Base-by-base conservation (phyloP, 23 red algal genomes). In the Porphyridium purpureum region DNA sequence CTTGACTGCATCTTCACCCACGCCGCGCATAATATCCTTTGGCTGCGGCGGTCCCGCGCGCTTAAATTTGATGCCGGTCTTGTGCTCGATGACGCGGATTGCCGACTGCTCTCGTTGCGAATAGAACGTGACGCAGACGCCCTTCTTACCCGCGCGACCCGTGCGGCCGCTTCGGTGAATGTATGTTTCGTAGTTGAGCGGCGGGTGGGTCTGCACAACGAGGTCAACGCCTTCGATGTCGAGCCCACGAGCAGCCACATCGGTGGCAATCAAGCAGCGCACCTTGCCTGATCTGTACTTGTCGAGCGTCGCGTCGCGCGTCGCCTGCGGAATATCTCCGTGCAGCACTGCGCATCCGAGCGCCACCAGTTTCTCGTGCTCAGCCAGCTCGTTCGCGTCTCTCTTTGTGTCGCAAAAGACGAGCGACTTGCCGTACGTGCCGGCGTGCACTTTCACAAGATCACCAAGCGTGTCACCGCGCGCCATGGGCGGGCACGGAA, bases 141-240 rank as follows among this genome's bases (percentile, higher is more conserved):
- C 81, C 17, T 27, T 64, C 69, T 69, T 88, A 44, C 81, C 81
- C 5, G 73, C 71, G 11, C 81, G 51, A 2, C 81, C 81, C 19
- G 81, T 78, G 7, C 81, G 65, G 21, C 81, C 81, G 2, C 70
- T 69, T 14, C 81, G 70, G 27, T 88, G 81, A 30, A 88, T 70
- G 56, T 88, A 88, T 11, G 70, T 77, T 55, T 88, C 69, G 7
- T 69, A 69, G 29, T 48, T 60, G n/a, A 22, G 8, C 7, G 81
- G 81, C 0, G 73, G 71, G 59, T 77, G 75, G 30, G 81, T 88
- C 38, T 78, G 71, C 26, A 88, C 60, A 9, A 88, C 60, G 8
- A 88, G 61, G 7, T 88, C 81, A 15, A 88, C 81, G 20, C 57
- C 69, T 40, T 53, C 49, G 33, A 88, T 75, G 54, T 88, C 81